Conservation (phyloP, 495 filamentous ascomycete species). For the Penicillium longicatenatum region DNA sequence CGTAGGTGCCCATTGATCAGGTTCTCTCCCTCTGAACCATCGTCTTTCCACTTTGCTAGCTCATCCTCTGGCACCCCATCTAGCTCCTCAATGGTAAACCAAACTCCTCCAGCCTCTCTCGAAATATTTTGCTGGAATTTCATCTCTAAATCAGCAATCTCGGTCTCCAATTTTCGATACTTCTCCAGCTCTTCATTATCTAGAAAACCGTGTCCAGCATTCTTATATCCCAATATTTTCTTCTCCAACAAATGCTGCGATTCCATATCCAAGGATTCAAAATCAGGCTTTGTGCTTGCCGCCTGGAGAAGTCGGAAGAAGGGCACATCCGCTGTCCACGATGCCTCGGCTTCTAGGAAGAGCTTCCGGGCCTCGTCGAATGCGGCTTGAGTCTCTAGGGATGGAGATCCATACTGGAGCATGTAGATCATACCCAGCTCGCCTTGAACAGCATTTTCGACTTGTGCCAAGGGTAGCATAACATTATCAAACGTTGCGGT, state of each 20-base stretch:
- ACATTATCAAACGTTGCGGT: not conserved
- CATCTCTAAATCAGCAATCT: not conserved
- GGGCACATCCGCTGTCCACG: not conserved
- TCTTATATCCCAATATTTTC: not conserved
- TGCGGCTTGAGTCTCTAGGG: not conserved
- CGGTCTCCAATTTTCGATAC: not conserved
- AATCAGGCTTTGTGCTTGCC: not conserved
- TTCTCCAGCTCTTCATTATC: not conserved
- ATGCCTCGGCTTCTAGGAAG: not conserved
- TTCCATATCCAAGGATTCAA: not conserved
- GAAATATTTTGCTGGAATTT: not conserved
- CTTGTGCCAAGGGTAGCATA: not conserved
- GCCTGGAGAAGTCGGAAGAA: not conserved
- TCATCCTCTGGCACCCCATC: not conserved
- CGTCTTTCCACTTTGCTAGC: not conserved
- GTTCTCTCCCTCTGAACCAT: not conserved
- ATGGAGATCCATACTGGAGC: constrained; percentile 1
- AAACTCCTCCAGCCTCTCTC: not conserved
- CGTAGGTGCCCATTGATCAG: not conserved
- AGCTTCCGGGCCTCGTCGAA: not conserved
- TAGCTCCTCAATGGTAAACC: not conserved
- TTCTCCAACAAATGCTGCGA: not conserved
- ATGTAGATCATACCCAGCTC: not conserved
- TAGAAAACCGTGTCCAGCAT: not conserved
- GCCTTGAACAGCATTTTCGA: not conserved